Conservation (phyloP, 129 eudicot species). For the Lactuca sativa region DNA sequence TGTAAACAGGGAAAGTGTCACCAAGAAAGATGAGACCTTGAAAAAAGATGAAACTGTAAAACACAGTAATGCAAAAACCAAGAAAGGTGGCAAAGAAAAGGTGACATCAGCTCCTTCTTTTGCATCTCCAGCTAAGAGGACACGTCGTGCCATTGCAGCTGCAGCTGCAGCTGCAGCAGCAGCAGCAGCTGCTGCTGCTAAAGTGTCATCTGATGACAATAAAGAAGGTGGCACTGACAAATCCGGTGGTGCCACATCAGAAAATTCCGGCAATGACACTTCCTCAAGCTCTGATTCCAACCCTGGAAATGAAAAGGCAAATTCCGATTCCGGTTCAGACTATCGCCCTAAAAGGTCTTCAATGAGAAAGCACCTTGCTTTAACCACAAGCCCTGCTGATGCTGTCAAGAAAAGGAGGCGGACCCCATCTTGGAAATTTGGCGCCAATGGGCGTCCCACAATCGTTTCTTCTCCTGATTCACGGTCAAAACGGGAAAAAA, state of each 20-base stretch:
- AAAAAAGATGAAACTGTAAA: slow-evolving; percentile 45
- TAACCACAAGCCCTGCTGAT: slow-evolving; percentile 54
- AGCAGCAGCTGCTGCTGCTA: neutral
- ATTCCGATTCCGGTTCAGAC: slow-evolving; percentile 39
- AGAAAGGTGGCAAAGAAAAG: slow-evolving; percentile 11
- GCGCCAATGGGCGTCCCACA: slow-evolving; percentile 58
- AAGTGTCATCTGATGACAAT: slow-evolving; percentile 20
- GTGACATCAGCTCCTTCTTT: slow-evolving; percentile 20
- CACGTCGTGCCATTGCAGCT: slow-evolving; percentile 32
- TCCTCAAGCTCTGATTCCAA: slow-evolving; percentile 39
- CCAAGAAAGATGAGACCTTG: slow-evolving; percentile 27
- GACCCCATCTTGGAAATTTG: slow-evolving; percentile 65
- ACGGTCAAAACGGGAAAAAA: slow-evolving; percentile 30
- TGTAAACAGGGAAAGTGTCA: slow-evolving; percentile 42
- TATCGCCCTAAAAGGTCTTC: slow-evolving; percentile 23
- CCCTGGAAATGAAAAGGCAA: slow-evolving; percentile 31
- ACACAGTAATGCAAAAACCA: slow-evolving; percentile 24
- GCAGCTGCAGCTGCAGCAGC: slow-evolving; percentile 22
- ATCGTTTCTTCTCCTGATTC: slow-evolving; percentile 40
- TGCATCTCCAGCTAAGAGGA: slow-evolving; percentile 20
- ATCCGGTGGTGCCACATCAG: slow-evolving; percentile 28
- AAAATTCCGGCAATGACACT: slow-evolving; percentile 28
- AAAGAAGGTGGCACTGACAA: slow-evolving; percentile 20
- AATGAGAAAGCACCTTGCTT: slow-evolving; percentile 19
- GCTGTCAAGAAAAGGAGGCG: slow-evolving; percentile 69